phyloP scores from a whole-genome alignment of 2,329 filamentous ascomycete species.

The Colletotrichum lini region DNA sequence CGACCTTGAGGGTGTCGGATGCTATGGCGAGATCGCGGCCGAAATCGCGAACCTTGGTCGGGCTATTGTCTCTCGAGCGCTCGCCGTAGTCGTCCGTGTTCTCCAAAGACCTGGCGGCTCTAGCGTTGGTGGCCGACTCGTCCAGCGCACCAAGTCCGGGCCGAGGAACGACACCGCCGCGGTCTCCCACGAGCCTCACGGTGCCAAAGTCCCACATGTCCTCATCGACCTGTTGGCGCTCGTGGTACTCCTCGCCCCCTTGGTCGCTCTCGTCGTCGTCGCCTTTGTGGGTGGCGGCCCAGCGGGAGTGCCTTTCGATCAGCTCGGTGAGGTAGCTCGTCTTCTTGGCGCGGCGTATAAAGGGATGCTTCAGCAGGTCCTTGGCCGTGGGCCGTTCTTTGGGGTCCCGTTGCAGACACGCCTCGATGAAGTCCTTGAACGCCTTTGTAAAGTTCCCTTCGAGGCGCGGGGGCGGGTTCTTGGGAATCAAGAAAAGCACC shows the following conservation, averaged over 20 bases:
- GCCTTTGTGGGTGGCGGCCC: slow-evolving; percentile 85
- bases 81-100: slow-evolving; percentile 66
- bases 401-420: slow-evolving; percentile 90
- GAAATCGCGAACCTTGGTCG: slow-evolving; percentile 66
- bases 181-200: slow-evolving; percentile 82
- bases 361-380: slow-evolving; percentile 90
- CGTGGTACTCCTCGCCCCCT: slow-evolving; percentile 66
- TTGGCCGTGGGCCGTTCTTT: slow-evolving; percentile 88
- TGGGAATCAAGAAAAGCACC: slow-evolving; percentile 95
- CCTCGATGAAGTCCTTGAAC: slow-evolving; percentile 87
- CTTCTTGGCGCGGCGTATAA: slow-evolving; percentile 92
- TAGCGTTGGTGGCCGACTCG: slow-evolving; percentile 84
- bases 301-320: slow-evolving; percentile 91
- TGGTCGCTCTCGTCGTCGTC: slow-evolving; percentile 78
- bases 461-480: slow-evolving; percentile 88
- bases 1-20: slow-evolving; percentile 70
- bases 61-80: slow-evolving; percentile 64
- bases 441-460: slow-evolving; percentile 85
- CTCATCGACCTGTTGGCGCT: slow-evolving; percentile 75
- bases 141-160: slow-evolving; percentile 80
- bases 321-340: slow-evolving; percentile 97
- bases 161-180: slow-evolving; percentile 69
- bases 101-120: slow-evolving; percentile 70
- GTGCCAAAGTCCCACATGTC: slow-evolving; percentile 99
- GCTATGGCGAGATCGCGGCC: slow-evolving; percentile 56